A percentile compares a stretch with the other conserved stretches of the same genome.
Evolutionary conservation across 495 filamentous ascomycete species (phyloP).

Genomic region (Melanomma pulvis-pyrius): DNA sequence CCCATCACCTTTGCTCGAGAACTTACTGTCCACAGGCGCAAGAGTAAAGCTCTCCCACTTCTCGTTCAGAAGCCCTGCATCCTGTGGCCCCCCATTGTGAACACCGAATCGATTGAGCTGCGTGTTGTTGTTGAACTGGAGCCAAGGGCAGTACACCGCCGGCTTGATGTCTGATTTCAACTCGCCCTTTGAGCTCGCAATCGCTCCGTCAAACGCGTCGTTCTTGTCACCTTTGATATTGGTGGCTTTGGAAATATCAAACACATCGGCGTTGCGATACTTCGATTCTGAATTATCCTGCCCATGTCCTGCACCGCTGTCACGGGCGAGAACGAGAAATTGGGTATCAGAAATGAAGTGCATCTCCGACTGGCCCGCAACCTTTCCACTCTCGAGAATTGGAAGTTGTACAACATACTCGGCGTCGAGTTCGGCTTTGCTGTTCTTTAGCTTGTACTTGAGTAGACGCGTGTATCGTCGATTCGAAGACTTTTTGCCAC

Average conservation of each 20-base stretch:
- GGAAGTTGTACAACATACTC: slow-evolving; percentile 75
- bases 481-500: slow-evolving; percentile 58
- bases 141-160: slow-evolving; percentile 67
- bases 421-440: slow-evolving; percentile 50
- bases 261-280: slow-evolving; percentile 75
- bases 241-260: slow-evolving; percentile 68
- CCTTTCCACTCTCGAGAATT: slow-evolving; percentile 52
- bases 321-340: slow-evolving; percentile 72
- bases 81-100: slow-evolving; percentile 66
- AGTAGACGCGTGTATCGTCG: slow-evolving; percentile 63
- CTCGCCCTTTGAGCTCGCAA: slow-evolving; percentile 58
- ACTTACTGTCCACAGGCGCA: slow-evolving; percentile 59
- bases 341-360: slow-evolving; percentile 64
- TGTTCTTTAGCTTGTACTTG: slow-evolving; percentile 60
- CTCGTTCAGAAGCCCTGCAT: slow-evolving; percentile 66
- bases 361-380: slow-evolving; percentile 75
- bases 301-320: slow-evolving; percentile 65
- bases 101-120: slow-evolving; percentile 70
- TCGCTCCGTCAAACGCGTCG: slow-evolving; percentile 55
- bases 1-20: slow-evolving; percentile 31
- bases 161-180: slow-evolving; percentile 61
- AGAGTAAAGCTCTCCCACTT: slow-evolving; percentile 79
- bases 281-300: slow-evolving; percentile 54
- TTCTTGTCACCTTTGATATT: slow-evolving; percentile 61
- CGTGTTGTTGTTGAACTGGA: slow-evolving; percentile 72